phyloP scores from a whole-genome alignment of 1,284 basidiomycete species.

The Neonothopanus nambi region DNA sequence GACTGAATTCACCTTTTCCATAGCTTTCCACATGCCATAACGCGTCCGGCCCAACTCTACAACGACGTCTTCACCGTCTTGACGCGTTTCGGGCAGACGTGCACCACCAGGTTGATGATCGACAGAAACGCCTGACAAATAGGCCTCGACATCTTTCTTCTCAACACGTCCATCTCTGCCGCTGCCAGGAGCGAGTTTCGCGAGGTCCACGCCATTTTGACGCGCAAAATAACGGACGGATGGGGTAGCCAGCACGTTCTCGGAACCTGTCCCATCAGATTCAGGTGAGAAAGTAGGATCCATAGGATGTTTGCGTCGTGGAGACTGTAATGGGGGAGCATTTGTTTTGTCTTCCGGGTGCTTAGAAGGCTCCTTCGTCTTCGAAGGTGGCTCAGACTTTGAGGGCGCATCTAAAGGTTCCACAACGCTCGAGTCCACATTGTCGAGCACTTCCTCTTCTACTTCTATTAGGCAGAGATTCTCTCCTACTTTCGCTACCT shows the following conservation, averaged over 20 bases:
- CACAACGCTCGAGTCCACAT: conserved; percentile 17
- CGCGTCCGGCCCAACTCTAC: conserved; percentile 79
- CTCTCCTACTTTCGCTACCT: conserved; percentile 85
- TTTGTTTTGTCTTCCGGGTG: conserved; percentile 15
- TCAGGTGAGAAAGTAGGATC: conserved; percentile 18
- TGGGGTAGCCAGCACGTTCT: conserved; percentile 64
- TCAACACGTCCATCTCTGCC: conserved; percentile 78
- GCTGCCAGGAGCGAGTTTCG: conserved; percentile 62
- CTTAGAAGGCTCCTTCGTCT: conserved; percentile 15
- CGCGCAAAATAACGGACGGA: conserved; percentile 79
- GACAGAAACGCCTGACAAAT: conserved; percentile 35
- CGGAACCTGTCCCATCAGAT: conserved; percentile 10
- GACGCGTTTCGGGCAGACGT: conserved; percentile 7
- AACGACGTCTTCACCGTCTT: conserved; percentile 44
- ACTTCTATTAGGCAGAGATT: conserved; percentile 85
- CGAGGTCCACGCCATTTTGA: conserved; percentile 64
- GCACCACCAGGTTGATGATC: conserved; percentile 12
- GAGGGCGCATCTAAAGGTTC: conserved; percentile 4
- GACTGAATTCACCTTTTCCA: conserved; percentile 60
- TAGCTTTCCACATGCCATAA: conserved; percentile 85
- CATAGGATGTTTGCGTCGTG: conserved; percentile 16
- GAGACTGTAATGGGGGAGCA: conserved; percentile 13
- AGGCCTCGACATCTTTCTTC: conserved; percentile 72
- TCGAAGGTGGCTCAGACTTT: neutral
- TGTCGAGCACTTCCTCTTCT: conserved; percentile 52